Percentiles rank a stretch among this genome's conserved stretches.
Conservation (phyloP, 345 rosid genomes). For the Eucalyptus camaldulensis region DNA sequence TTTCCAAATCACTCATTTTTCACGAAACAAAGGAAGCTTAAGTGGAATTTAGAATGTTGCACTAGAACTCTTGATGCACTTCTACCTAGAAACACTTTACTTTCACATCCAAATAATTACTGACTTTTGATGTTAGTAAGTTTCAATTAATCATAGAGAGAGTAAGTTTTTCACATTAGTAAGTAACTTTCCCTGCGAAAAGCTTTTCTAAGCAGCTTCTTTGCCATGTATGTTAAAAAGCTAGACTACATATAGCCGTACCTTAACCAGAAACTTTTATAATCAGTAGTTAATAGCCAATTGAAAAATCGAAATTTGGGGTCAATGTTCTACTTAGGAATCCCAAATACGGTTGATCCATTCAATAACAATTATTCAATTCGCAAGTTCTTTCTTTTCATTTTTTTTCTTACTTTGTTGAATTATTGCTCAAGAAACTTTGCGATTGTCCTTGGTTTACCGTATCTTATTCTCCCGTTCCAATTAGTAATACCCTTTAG, state of each 20-base stretch:
- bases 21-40: rapidly evolving
- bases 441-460: not conserved
- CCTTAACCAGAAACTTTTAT: not conserved
- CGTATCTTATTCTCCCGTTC: not conserved
- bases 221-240: not conserved
- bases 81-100: not conserved
- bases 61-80: not conserved
- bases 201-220: not conserved
- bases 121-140: not conserved
- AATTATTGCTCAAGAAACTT: not conserved
- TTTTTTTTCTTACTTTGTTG: too few species aligned
- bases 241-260: not conserved
- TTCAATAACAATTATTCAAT: not conserved
- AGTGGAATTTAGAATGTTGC: not conserved
- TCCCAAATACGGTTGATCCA: not conserved
- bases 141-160: not conserved
- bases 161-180: not conserved
- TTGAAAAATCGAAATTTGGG: not conserved
- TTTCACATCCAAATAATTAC: not conserved
- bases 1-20: too few species aligned
- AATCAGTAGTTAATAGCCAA: not conserved
- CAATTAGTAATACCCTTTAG: not conserved
- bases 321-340: not conserved
- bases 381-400: not conserved
- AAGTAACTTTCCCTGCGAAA: not conserved